These are phyloP conservation scores for Solanum lycopersicoides DNA, from an alignment of 257 asterid genomes.

Conservation along the genomic window DNA sequence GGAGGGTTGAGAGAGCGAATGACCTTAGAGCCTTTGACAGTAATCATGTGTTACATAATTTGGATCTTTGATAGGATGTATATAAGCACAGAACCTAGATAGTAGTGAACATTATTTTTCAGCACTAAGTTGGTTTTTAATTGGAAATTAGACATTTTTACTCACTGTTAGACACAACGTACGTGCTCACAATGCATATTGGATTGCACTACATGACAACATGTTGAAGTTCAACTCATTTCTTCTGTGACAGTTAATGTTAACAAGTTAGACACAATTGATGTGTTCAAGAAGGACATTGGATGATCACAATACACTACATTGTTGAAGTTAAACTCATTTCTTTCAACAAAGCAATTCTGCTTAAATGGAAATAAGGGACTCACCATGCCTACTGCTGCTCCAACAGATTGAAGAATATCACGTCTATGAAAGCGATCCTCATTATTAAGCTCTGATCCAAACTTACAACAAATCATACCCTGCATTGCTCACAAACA, in stretches of 20 bases:
- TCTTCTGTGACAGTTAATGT: not conserved
- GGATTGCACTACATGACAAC: not conserved
- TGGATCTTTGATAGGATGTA: not conserved
- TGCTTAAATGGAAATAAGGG: not conserved
- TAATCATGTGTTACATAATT: not conserved
- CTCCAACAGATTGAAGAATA: slow-evolving; percentile 53
- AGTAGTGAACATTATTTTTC: not conserved
- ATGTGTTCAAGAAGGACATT: not conserved
- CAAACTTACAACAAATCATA: slow-evolving; percentile 42
- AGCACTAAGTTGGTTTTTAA: not conserved
- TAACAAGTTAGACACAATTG: not conserved
- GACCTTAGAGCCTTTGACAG: not conserved
- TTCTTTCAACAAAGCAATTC: not conserved
- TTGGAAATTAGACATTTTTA: not conserved
- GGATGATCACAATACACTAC: not conserved
- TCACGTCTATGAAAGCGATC: slow-evolving; percentile 47
- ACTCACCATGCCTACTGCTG: slow-evolving; percentile 62
- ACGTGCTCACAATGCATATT: not conserved
- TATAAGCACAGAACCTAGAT: not conserved
- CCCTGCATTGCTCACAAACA: slow-evolving; percentile 17
- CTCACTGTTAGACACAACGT: not conserved
- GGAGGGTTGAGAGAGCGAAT: not conserved
- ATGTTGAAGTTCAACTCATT: not conserved
- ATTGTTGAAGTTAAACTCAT: not conserved
- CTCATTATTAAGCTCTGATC: slow-evolving; percentile 19